Evolutionary conservation across 169 alveolate species (phyloP), one percentile per base, ranked within the genome.

Genomic region (Perkinsus marinus): DNA sequence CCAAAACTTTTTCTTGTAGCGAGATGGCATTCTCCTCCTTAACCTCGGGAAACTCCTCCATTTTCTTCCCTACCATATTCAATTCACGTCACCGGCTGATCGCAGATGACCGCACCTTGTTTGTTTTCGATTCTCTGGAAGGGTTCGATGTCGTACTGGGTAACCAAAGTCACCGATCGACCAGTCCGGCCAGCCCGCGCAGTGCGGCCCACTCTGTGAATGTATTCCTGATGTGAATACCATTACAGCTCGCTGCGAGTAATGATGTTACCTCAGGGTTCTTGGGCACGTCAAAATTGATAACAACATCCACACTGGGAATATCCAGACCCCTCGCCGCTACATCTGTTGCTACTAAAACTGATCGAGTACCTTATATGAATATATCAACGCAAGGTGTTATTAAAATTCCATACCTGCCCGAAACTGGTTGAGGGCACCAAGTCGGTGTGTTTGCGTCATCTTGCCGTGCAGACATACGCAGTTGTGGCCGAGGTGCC

Each of bases 161-260:
- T 98, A n/a, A 98, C 98, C 16, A 98, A 90, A 0, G 99, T 97
- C 0, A 98, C 95, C 19, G 99, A 98, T 91, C 96, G 95, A 5
- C 99, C 99, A 39, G 99, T 95, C 92, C 96, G 95, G 22, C 99
- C 99, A 22, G 99, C 99, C 89, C 99, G 94, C 26, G 99, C 99
- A 9, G 99, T 98, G 93, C 99, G 96, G 46, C 99, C 99, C 0
- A 98, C 99, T 94, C 99, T 94, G 92, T 98, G 99, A 22, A 98
- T 97, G 93, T 98, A 98, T 93, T 97, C 99, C 93, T 98, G 97
- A 43, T 98, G n/a, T n/a, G n/a, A n/a, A n/a, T n/a, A n/a, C n/a
- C n/a, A n/a, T n/a, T n/a, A n/a, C n/a, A n/a, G n/a, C n/a, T n/a
- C n/a, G n/a, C n/a, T n/a, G n/a, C n/a, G n/a, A n/a, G n/a, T n/a